Evolutionary conservation across 768 basidiomycete species (phyloP).

Genomic region (Kwoniella heveanensis): DNA sequence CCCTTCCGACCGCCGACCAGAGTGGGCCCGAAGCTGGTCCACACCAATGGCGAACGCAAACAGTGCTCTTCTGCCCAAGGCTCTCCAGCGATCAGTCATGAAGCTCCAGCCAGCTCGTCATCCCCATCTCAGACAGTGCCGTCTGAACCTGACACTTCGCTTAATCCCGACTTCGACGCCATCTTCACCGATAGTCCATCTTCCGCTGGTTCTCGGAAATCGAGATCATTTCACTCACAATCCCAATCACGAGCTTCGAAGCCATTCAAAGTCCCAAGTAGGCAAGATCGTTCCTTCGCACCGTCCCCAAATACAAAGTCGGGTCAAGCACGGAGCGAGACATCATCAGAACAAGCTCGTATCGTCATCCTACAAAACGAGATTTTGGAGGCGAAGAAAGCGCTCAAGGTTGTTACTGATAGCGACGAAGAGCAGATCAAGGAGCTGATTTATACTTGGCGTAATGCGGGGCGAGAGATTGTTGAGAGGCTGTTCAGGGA

Average conservation of each 20-base stretch:
- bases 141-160: neutral
- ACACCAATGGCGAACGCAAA: no score
- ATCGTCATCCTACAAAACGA: constrained; percentile 34
- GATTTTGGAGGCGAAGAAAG: constrained; percentile 36
- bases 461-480: constrained; percentile 45
- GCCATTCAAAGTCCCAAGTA: constrained; percentile 39
- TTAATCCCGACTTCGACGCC: constrained; percentile 5
- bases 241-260: neutral
- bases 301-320: constrained; percentile 16
- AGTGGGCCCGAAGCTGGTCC: constrained; percentile 6
- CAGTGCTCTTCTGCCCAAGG: no score
- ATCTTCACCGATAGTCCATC: constrained; percentile 8
- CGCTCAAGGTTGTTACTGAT: constrained; percentile 33
- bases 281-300: constrained; percentile 18
- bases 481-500: constrained; percentile 44
- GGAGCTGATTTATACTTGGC: constrained; percentile 39
- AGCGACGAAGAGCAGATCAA: constrained; percentile 39
- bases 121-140: neutral
- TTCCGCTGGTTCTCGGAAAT: neutral
- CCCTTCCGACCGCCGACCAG: constrained; percentile 39
- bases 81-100: neutral
- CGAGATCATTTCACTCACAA: neutral
- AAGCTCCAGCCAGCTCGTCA: neutral
- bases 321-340: neutral
- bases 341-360: constrained; percentile 8